Evolutionary conservation across 306 rosid species (phyloP).

Genomic region (Lathyrus tuberosus): DNA sequence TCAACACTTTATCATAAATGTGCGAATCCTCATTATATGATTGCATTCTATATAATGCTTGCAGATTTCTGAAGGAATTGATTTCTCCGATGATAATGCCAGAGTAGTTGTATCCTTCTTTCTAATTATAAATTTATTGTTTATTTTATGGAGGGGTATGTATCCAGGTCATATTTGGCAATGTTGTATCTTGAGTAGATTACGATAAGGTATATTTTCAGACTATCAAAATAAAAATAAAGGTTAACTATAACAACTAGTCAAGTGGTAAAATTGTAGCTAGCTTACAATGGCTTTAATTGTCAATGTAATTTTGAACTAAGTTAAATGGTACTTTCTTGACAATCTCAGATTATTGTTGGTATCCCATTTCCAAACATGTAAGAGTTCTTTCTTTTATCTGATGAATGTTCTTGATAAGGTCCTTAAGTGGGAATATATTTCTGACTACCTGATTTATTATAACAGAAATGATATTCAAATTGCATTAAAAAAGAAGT

Average conservation of each 20-base stretch:
- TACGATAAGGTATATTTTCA: constrained; percentile 15
- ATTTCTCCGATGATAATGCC: constrained; percentile 93
- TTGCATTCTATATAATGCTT: constrained; percentile 44
- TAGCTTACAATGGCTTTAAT: constrained; percentile 32
- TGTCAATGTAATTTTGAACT: constrained; percentile 23
- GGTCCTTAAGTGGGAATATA: neutral
- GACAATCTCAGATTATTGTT: constrained; percentile 85
- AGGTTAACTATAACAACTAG: neutral
- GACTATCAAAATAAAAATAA: constrained; percentile 23
- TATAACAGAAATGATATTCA: constrained; percentile 77
- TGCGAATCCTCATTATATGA: constrained; percentile 22
- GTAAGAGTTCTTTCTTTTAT: constrained; percentile 59
- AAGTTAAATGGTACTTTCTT: constrained; percentile 48
- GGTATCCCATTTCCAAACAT: constrained; percentile 95
- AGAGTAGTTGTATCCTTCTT: constrained; percentile 91
- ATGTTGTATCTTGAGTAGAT: constrained; percentile 25
- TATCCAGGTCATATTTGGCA: constrained; percentile 25
- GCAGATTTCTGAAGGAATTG: constrained; percentile 98
- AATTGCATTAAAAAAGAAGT: constrained; percentile 76
- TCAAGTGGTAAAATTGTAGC: constrained; percentile 14
- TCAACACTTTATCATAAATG: constrained; percentile 14
- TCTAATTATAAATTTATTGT: constrained; percentile 18
- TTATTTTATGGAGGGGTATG: neutral
- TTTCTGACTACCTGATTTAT: constrained; percentile 48
- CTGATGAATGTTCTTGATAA: constrained; percentile 27